These are phyloP conservation scores for Hypsizygus ulmarius DNA, from an alignment of 1,284 basidiomycete species.

Conservation along the genomic window DNA sequence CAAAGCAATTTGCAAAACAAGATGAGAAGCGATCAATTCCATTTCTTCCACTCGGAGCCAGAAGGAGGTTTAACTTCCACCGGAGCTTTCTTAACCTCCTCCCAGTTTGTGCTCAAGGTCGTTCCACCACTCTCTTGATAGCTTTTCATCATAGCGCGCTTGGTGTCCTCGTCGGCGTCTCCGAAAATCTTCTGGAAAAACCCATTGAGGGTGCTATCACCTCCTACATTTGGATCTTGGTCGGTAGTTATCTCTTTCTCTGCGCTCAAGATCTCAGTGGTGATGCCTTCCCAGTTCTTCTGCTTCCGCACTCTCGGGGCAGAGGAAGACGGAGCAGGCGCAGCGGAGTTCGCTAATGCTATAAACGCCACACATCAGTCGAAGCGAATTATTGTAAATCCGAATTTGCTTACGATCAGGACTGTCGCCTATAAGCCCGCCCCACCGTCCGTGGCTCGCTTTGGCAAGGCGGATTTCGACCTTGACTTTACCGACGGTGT, in stretches of 20 bases:
- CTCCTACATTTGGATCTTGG: slow-evolving; percentile 82
- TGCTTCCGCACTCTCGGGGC: slow-evolving; percentile 36
- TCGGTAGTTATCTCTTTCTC: slow-evolving; percentile 63
- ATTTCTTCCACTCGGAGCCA: slow-evolving; percentile 81
- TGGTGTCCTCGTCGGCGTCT: slow-evolving; percentile 86
- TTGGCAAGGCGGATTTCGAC: slow-evolving; percentile 75
- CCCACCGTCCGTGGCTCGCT: slow-evolving; percentile 68
- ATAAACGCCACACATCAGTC: slow-evolving; percentile 8
- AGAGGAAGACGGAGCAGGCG: slow-evolving; percentile 32
- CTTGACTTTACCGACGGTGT: slow-evolving; percentile 79
- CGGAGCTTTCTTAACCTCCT: slow-evolving; percentile 68
- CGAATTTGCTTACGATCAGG: slow-evolving; percentile 60
- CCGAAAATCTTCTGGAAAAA: slow-evolving; percentile 86
- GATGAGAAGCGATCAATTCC: slow-evolving; percentile 41
- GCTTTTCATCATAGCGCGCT: slow-evolving; percentile 94
- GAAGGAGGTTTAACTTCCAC: slow-evolving; percentile 78
- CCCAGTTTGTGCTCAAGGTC: slow-evolving; percentile 92
- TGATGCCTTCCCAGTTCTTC: slow-evolving; percentile 86
- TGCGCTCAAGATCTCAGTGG: slow-evolving; percentile 56
- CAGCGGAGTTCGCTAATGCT: slow-evolving; percentile 31
- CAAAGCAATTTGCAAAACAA: background rate
- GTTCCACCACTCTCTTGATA: slow-evolving; percentile 91
- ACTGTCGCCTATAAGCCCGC: slow-evolving; percentile 65
- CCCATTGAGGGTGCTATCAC: slow-evolving; percentile 71
- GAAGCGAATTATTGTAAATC: slow-evolving; percentile 8